Evolutionary conservation across 139 green algal species (phyloP).

Genomic region (Chlorella sp.): DNA sequence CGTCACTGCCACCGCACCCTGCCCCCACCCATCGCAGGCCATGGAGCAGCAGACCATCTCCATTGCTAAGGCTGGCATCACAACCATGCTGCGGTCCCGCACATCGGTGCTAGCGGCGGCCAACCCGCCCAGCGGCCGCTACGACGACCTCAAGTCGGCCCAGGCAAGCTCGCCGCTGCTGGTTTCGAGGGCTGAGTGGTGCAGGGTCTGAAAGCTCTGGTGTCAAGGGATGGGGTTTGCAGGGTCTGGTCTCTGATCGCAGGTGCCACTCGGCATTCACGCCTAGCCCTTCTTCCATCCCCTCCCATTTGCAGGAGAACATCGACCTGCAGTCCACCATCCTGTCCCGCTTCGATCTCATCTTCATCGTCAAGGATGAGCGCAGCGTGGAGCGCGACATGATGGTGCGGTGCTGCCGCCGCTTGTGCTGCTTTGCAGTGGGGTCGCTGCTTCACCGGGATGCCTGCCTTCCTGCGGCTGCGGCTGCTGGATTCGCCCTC

Average conservation of each 20-base stretch:
- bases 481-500: no score
- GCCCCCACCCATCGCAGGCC: conserved; percentile 62
- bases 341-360: conserved; percentile 98
- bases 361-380: conserved; percentile 99
- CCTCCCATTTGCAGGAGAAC: conserved; percentile 80
- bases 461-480: no score
- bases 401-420: conserved; percentile 2
- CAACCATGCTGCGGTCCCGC: conserved; percentile 95
- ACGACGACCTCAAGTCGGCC: conserved; percentile 89
- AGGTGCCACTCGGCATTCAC: no score
- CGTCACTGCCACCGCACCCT: no score
- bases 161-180: no score
- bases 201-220: no score
- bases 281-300: no score
- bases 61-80: conserved; percentile 99
- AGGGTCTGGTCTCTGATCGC: no score
- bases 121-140: conserved; percentile 95
- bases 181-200: no score
- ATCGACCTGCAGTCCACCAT: conserved; percentile 99
- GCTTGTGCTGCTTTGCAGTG: no score
- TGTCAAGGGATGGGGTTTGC: no score
- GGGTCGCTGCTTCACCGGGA: no score
- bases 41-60: conserved; percentile 99
- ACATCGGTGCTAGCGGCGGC: conserved; percentile 96
- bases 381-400: conserved; percentile 73